Evolutionary conservation across 2,329 filamentous ascomycete species (phyloP), one percentile per base, ranked within the genome.

Genomic region (Arthroderma sp.): DNA sequence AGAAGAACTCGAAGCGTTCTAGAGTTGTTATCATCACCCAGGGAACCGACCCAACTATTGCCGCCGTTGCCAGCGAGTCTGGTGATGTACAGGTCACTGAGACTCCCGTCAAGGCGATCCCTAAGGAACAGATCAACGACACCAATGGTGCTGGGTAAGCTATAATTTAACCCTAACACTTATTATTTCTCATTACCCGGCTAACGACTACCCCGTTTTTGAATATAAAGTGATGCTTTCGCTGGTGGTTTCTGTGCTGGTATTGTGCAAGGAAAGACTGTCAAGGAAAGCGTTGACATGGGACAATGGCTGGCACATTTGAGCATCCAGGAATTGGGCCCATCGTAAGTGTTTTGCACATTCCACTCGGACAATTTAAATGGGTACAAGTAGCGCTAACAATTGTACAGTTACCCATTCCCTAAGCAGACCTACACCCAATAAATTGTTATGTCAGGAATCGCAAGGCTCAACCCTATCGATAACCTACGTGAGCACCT

Each of bases 281-380:
- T 98, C 42, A 80, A 83, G 57, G 78, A 80, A 53, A 76, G 76
- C 59, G 75, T 98, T 55, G 84, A 95, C 64, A 85, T 91, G 76
- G 91, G 91, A 52, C 88, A 95, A 69, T 98, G 91, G 91, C 77
- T 98, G 53, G 91, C 91, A 41, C 82, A 83, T 60, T 73, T 94
- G 59, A 91, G 87, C 74, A 89, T 98, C 64, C 81, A 89, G 71
- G 88, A 96, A 70, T 73, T 95, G 57, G 91, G 91, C 57, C 88
- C 89, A 68, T 91, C 87, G 83, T 96, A 82, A 75, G 84, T 83
- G 46, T 52, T 36, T 43, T 37, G 30, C 29, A 2, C 28, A 2
- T 36, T 36, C 30, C 22, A 5, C 30, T 44, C 2, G 29, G 10
- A 29, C 45, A 9, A 28, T 22, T 22, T 22, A 22, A 22, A 22